These are phyloP conservation scores for Mesembryanthemum crystallinum DNA, from an alignment of 148 eudicot genomes.

Conservation along the genomic window DNA sequence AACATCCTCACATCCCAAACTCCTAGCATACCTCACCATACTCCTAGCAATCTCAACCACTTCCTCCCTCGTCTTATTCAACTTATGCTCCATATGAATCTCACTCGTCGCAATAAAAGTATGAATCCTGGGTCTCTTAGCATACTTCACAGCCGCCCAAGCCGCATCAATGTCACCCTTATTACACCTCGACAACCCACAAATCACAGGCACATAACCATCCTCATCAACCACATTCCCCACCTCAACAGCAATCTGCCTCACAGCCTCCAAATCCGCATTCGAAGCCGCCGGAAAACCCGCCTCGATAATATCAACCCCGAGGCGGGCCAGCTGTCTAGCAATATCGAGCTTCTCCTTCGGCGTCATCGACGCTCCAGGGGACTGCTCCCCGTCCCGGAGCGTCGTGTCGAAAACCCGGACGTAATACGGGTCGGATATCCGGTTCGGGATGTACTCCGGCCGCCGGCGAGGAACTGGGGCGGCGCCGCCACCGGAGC, in stretches of 20 bases:
- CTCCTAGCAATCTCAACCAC: slow-evolving; percentile 71
- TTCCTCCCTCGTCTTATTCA: slow-evolving; percentile 76
- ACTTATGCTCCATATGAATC: slow-evolving; percentile 84
- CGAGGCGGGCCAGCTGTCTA: slow-evolving; percentile 62
- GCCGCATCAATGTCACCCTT: slow-evolving; percentile 75
- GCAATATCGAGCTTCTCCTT: slow-evolving; percentile 84
- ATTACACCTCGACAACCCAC: slow-evolving; percentile 84
- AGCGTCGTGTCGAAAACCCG: slow-evolving; percentile 93
- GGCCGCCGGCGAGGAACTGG: slow-evolving; percentile 41
- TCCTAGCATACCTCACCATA: slow-evolving; percentile 87
- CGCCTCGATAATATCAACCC: slow-evolving; percentile 90
- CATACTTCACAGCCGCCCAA: slow-evolving; percentile 85
- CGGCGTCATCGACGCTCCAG: slow-evolving; percentile 90
- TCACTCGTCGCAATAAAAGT: slow-evolving; percentile 93
- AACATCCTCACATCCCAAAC: slow-evolving; percentile 88
- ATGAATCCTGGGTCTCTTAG: slow-evolving; percentile 78
- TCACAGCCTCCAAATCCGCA: slow-evolving; percentile 80
- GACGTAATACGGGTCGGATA: slow-evolving; percentile 69
- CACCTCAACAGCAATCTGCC: slow-evolving; percentile 59
- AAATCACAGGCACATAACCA: slow-evolving; percentile 80
- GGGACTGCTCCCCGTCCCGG: slow-evolving; percentile 94
- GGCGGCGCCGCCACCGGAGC: slow-evolving; percentile 3
- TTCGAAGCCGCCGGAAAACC: slow-evolving; percentile 86
- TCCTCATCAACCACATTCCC: slow-evolving; percentile 48
- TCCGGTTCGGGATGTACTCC: slow-evolving; percentile 56